Base-by-base conservation (phyloP, 352 stramenopile species). In the Blastocystis hominis region DNA sequence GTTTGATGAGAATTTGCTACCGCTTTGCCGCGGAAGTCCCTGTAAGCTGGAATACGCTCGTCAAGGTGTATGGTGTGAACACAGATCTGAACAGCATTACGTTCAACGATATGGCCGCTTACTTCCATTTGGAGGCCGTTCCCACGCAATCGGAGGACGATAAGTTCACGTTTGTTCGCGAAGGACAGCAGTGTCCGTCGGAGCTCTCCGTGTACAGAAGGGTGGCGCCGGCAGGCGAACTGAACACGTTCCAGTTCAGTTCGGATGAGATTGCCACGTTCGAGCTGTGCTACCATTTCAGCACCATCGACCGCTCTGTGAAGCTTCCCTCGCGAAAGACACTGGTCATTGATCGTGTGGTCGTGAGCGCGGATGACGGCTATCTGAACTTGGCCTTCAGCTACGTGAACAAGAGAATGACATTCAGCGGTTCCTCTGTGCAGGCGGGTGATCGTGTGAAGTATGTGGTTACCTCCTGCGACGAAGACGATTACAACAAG, bases 271-370 rank as follows among this genome's bases (percentile, higher is more conserved):
- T 84, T 24, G 15, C 9, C 20, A 42, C 30, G 7, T 84, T 44
- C 10, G 54, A 36, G 24, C 72, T 84, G 53, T 84, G 72, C 50
- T 84, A 84, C 44, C 34, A 84, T 17, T 84, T 84, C n/a, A 17
- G 20, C 38, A 53, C 20, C 20, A 34, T 84, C 17, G 30, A 50
- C 15, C 47, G 47, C 24, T 53, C 54, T 47, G 44, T n/a, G 30
- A 46, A 40, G 13, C 62, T 84, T 2, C 53, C 72, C 7, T 84
- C 72, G 36, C 20, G 38, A n/a, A 38, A 42, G 7, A 84, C 72
- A n/a, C 9, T 66, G 72, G 13, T 66, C 10, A 84, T 84, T 44
- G 47, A 63, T 42, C 50, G 36, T 38, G 30, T 68, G 46, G 50
- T 69, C 2, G 30, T 84, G 36, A 24, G 62, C 36, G 7, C 72